phyloP scores from a whole-genome alignment of 2,329 filamentous ascomycete genomes.

The Venturiaceae sp. region DNA sequence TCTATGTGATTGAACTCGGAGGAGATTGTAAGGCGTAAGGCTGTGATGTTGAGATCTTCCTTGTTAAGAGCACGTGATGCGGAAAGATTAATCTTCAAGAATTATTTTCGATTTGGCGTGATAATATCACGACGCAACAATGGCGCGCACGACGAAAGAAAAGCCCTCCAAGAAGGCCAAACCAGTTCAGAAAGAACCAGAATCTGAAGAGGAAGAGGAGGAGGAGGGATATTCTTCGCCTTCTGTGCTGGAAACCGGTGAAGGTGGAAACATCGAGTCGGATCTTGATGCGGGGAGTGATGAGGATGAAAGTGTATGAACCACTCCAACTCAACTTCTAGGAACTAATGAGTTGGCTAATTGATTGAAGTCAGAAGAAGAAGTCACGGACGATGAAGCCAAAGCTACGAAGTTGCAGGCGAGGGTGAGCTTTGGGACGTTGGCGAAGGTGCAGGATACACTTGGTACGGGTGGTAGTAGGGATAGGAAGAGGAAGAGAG shows the following conservation, averaged over 20 bases:
- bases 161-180: neutral
- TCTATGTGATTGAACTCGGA: too few species aligned
- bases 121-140: too few species aligned
- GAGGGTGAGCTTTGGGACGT: slow-evolving; percentile 76
- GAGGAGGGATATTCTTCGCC: neutral
- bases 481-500: slow-evolving; percentile 32
- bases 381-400: neutral
- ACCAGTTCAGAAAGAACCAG: neutral
- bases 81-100: too few species aligned
- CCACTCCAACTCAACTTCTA: neutral
- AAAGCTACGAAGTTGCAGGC: slow-evolving; percentile 30
- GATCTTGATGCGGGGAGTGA: neutral
- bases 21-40: too few species aligned
- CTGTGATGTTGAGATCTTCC: too few species aligned
- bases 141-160: neutral
- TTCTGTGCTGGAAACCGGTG: neutral
- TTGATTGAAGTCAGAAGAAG: neutral
- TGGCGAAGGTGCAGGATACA: slow-evolving; percentile 74
- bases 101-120: too few species aligned
- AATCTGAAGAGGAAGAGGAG: neutral
- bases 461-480: slow-evolving; percentile 36
- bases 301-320: neutral
- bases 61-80: too few species aligned
- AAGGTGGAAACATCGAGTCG: neutral
- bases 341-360: neutral